Evolutionary conservation across 202 grass and related monocot species (phyloP).

Genomic region (Elaeis oleifera): DNA sequence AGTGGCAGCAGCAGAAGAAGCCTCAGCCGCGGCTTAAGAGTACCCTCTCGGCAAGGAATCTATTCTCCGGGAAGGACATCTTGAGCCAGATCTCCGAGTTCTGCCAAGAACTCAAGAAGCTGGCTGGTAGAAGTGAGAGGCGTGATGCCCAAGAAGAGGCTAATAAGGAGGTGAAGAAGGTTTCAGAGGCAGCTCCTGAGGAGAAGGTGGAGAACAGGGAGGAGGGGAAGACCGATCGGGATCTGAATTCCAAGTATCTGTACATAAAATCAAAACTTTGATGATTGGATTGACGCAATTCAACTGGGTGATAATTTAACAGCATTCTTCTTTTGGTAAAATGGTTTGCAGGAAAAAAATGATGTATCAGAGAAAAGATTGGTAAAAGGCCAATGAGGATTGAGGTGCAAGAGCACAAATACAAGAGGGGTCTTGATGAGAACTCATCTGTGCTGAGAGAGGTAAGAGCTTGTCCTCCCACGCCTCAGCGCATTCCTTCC

Average conservation of each 20-base stretch:
- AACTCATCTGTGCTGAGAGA: conserved; percentile 40
- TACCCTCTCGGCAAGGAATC: conserved; percentile 84
- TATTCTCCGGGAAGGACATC: conserved; percentile 84
- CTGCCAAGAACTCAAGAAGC: conserved; percentile 85
- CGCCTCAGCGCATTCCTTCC: conserved; percentile 70
- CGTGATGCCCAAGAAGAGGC: conserved; percentile 20
- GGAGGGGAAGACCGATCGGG: background rate
- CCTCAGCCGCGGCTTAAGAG: conserved; percentile 51
- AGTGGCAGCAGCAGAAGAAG: conserved; percentile 33
- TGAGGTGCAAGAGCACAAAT: conserved; percentile 41
- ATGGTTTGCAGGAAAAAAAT: conserved; percentile 12
- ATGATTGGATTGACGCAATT: background rate
- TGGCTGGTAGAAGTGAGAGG: conserved; percentile 35
- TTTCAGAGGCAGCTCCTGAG: background rate
- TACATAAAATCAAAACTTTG: conserved; percentile 8
- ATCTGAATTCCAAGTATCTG: too few relatives aligned
- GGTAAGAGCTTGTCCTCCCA: conserved; percentile 69
- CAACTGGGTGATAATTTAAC: too few relatives aligned
- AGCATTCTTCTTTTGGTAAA: background rate
- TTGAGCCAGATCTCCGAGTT: conserved; percentile 91
- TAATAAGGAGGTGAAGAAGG: conserved; percentile 19
- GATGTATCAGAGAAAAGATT: conserved; percentile 26
- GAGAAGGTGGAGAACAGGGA: background rate
- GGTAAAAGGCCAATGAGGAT: conserved; percentile 18
- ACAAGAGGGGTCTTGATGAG: conserved; percentile 11